A percentile compares a stretch with the other conserved stretches of the same genome.
Conservation (phyloP, 306 rosid genomes). For the Herpetospermum pedunculosum region DNA sequence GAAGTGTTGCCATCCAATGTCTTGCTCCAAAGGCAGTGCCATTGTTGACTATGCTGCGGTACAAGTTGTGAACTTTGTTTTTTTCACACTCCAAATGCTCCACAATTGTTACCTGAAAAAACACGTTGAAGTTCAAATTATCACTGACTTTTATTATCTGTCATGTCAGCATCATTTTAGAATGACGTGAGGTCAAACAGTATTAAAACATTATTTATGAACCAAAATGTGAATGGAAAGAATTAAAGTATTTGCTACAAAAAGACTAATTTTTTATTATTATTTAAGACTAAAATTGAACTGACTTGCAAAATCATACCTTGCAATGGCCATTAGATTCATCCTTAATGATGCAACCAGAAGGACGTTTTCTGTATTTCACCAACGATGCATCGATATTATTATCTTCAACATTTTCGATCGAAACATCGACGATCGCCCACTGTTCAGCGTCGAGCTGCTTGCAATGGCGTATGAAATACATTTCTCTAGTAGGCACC, state of each 20-base stretch:
- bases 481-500: constrained; percentile 87
- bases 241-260: too few relatives aligned
- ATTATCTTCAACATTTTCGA: constrained; percentile 83
- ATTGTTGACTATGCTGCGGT: constrained; percentile 59
- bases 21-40: constrained; percentile 89
- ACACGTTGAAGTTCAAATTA: too few relatives aligned
- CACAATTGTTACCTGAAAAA: constrained; percentile 72
- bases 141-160: too few relatives aligned
- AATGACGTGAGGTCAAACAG: too few relatives aligned
- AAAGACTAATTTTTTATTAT: too few relatives aligned
- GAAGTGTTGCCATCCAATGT: constrained; percentile 86
- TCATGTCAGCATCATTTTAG: too few relatives aligned
- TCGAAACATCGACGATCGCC: constrained; percentile 84
- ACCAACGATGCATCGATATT: constrained; percentile 68
- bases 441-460: constrained; percentile 69
- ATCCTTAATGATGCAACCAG: constrained; percentile 93
- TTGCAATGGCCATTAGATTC: constrained; percentile 94
- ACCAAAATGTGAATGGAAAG: too few relatives aligned
- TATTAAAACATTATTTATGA: too few relatives aligned
- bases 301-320: constrained; percentile 20
- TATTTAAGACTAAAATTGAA: neutral
- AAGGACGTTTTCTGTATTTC: constrained; percentile 86
- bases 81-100: constrained; percentile 94
- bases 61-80: constrained; percentile 57
- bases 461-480: constrained; percentile 75